phyloP scores from a whole-genome alignment of 75 land plant genomes.

The Pinus albicaulis region DNA sequence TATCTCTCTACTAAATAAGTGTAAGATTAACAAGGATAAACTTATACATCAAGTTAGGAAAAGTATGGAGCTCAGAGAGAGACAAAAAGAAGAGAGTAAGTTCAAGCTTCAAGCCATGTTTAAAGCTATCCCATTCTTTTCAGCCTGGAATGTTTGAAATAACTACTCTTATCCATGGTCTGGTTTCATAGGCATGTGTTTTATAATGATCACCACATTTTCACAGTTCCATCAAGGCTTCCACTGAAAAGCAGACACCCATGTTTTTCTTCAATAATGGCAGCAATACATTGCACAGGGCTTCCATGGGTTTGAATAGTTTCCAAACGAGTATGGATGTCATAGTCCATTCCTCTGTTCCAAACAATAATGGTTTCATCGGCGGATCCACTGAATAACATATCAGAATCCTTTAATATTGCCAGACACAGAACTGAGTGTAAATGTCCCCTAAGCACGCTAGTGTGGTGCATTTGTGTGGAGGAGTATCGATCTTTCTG shows the following conservation, averaged over 20 bases:
- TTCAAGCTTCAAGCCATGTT: no score
- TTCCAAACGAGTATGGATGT: slow-evolving; percentile 21
- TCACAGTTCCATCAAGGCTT: slow-evolving; percentile 53
- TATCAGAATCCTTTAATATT: slow-evolving; percentile 15
- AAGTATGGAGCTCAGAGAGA: no score
- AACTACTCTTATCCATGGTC: no score
- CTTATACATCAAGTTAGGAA: no score
- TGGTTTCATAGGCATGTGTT: no score
- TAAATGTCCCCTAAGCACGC: slow-evolving; percentile 55
- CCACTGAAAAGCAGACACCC: slow-evolving; percentile 42
- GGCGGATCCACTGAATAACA: slow-evolving; percentile 72
- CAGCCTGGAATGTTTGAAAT: no score
- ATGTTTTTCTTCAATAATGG: slow-evolving; percentile 16
- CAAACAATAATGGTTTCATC: slow-evolving; percentile 73
- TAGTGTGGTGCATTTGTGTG: slow-evolving; percentile 24
- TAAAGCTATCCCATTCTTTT: no score
- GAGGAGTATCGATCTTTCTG: slow-evolving; percentile 12
- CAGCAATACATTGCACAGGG: slow-evolving; percentile 72
- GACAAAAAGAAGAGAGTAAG: no score
- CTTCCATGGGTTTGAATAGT: slow-evolving; percentile 62
- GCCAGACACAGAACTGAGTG: slow-evolving; percentile 71
- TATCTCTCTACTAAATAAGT: no score
- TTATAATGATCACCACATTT: slow-evolving; percentile 31
- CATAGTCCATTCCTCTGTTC: slow-evolving; percentile 20
- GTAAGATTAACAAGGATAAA: no score